phyloP scores from a whole-genome alignment of 495 filamentous ascomycete genomes.

The Penicillium flavigenum region DNA sequence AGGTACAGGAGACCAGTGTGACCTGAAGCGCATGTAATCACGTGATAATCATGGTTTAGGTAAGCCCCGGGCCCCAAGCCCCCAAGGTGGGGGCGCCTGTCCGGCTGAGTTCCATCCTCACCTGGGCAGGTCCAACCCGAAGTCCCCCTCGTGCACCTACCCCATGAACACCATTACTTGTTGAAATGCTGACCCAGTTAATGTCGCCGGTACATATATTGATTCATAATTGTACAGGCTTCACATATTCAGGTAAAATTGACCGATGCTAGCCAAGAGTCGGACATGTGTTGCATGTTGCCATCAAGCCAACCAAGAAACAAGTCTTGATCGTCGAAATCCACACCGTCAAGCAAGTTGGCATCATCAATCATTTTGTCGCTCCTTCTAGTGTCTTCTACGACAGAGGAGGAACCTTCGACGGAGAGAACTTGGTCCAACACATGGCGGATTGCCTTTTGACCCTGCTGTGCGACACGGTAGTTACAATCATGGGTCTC shows the following conservation, averaged over 20 bases:
- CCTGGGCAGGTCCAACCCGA: too few species aligned
- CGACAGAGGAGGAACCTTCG: not conserved
- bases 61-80: too few species aligned
- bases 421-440: slow-evolving; percentile 30
- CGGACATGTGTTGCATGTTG: slow-evolving; percentile 9
- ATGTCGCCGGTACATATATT: not conserved
- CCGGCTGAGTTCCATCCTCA: too few species aligned
- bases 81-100: too few species aligned
- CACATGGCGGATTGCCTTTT: slow-evolving; percentile 24
- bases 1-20: not conserved
- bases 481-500: slow-evolving; percentile 25
- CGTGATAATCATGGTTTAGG: too few species aligned
- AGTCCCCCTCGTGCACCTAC: not conserved
- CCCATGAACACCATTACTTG: not conserved
- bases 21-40: not conserved
- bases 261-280: slow-evolving; percentile 16
- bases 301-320: slow-evolving; percentile 21
- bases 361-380: not conserved
- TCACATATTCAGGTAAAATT: slow-evolving; percentile 14
- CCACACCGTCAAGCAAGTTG: slow-evolving; percentile 12
- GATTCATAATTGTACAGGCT: not conserved
- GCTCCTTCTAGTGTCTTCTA: not conserved
- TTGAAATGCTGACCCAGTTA: not conserved
- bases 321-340: slow-evolving; percentile 16
- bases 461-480: slow-evolving; percentile 20